Conservation (phyloP, 495 filamentous ascomycete genomes). For the Pyrenopolyporus hunteri region DNA sequence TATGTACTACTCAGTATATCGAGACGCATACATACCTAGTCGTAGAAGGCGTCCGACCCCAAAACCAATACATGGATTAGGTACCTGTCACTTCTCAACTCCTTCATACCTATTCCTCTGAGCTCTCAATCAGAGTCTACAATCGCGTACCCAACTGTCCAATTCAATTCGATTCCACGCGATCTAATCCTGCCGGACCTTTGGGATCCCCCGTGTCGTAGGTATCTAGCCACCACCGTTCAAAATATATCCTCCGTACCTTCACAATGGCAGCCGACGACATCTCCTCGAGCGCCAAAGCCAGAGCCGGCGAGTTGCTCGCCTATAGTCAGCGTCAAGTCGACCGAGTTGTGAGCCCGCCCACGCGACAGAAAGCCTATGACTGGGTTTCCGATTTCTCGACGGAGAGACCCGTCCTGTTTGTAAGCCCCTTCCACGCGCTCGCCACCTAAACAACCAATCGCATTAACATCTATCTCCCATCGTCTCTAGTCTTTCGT, state of each 20-base stretch:
- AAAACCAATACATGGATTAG: too few species aligned
- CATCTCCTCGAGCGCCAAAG: constrained; percentile 15
- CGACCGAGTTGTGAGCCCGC: constrained; percentile 44
- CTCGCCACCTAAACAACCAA: background rate
- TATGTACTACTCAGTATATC: background rate
- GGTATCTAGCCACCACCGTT: background rate
- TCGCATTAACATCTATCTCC: background rate
- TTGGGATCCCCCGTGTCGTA: too few species aligned
- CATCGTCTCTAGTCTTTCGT: constrained; percentile 54
- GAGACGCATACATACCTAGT: background rate
- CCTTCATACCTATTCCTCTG: background rate
- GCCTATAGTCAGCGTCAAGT: constrained; percentile 43
- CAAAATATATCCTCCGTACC: background rate
- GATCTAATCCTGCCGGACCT: background rate
- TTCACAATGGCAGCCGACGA: constrained; percentile 18
- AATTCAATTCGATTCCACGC: background rate
- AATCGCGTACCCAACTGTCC: background rate
- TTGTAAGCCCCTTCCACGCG: constrained; percentile 36
- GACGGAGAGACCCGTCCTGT: constrained; percentile 42
- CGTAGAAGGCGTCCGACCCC: too few species aligned
- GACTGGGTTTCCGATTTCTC: constrained; percentile 31
- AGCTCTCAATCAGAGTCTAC: background rate
- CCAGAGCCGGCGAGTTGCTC: constrained; percentile 37
- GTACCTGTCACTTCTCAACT: too few species aligned
- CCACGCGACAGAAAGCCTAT: constrained; percentile 41